These are phyloP conservation scores for Peronospora belbahrii DNA, from an alignment of 352 stramenopile genomes.

Conservation along the genomic window DNA sequence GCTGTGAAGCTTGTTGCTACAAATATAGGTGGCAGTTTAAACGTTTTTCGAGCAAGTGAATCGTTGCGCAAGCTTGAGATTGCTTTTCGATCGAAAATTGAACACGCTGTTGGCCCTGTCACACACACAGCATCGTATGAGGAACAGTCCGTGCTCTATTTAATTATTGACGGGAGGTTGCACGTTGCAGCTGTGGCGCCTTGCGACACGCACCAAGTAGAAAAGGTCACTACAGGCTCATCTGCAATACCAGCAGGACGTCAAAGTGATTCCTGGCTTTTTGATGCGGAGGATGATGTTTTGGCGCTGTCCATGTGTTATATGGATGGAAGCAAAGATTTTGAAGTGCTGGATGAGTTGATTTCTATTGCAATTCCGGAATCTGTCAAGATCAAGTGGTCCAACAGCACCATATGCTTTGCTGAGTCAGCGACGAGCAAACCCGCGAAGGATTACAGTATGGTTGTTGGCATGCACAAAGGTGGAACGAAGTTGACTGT, in stretches of 20 bases:
- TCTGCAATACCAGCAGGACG: background rate
- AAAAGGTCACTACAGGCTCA: slow-evolving; percentile 1
- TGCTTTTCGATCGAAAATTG: slow-evolving; percentile 21
- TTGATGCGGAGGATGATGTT: background rate
- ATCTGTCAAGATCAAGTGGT: slow-evolving; percentile 52
- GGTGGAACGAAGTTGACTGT: slow-evolving; percentile 32
- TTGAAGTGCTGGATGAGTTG: slow-evolving; percentile 23
- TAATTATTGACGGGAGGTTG: slow-evolving; percentile 28
- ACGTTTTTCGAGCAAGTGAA: slow-evolving; percentile 28
- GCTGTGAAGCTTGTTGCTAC: slow-evolving; percentile 30
- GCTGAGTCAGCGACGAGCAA: slow-evolving; percentile 13
- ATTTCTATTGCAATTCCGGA: slow-evolving; percentile 34
- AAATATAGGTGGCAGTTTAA: slow-evolving; percentile 32
- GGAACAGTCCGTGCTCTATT: slow-evolving; percentile 30
- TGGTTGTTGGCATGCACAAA: slow-evolving; percentile 42
- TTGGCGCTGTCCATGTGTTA: slow-evolving; percentile 19
- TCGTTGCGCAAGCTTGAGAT: slow-evolving; percentile 32
- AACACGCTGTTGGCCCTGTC: slow-evolving; percentile 16
- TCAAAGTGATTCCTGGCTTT: slow-evolving; percentile 1
- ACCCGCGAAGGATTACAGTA: slow-evolving; percentile 50
- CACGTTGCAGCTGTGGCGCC: slow-evolving; percentile 23
- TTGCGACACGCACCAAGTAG: background rate
- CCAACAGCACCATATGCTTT: slow-evolving; percentile 31
- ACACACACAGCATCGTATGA: slow-evolving; percentile 36
- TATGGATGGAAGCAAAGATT: slow-evolving; percentile 22